A percentile compares a stretch with the other conserved stretches of the same genome.
These are phyloP conservation scores for Dictyostelium discoideum DNA, from an alignment of 78 protist genomes.

Conservation along the genomic window DNA sequence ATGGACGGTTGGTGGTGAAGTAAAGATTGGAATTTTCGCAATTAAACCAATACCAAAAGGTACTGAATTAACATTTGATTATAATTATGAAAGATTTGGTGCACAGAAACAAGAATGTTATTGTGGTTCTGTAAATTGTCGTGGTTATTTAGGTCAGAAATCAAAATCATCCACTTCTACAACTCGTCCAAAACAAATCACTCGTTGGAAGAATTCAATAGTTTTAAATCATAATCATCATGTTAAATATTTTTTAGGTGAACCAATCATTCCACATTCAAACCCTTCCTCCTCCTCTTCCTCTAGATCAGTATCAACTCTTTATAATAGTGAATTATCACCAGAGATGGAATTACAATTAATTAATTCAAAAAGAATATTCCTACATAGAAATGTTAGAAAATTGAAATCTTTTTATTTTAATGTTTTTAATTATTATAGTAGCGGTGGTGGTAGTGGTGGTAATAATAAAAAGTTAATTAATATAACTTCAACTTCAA, in stretches of 20 bases:
- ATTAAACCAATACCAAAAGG: slow-evolving; percentile 48
- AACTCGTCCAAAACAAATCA: background rate
- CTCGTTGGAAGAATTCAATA: background rate
- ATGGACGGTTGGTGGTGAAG: slow-evolving; percentile 87
- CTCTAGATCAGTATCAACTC: background rate
- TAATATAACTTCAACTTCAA: background rate
- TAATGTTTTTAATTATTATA: background rate
- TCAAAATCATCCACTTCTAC: background rate
- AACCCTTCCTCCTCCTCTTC: background rate
- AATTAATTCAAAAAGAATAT: slow-evolving; percentile 6
- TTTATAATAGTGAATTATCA: slow-evolving; percentile 30
- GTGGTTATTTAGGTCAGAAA: slow-evolving; percentile 70
- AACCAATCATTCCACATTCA: background rate
- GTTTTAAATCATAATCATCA: background rate
- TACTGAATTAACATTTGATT: slow-evolving; percentile 90
- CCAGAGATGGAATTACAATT: slow-evolving; percentile 18
- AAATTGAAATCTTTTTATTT: background rate
- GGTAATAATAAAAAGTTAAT: background rate
- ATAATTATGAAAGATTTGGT: slow-evolving; percentile 88
- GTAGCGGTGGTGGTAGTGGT: background rate
- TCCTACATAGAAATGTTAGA: slow-evolving; percentile 25
- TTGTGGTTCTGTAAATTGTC: slow-evolving; percentile 74
- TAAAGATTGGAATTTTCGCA: slow-evolving; percentile 89
- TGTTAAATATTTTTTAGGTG: background rate
- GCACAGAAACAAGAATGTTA: slow-evolving; percentile 67